These are phyloP conservation scores for Entonaema liquescens DNA, from an alignment of 495 filamentous ascomycete species.

Conservation along the genomic window DNA sequence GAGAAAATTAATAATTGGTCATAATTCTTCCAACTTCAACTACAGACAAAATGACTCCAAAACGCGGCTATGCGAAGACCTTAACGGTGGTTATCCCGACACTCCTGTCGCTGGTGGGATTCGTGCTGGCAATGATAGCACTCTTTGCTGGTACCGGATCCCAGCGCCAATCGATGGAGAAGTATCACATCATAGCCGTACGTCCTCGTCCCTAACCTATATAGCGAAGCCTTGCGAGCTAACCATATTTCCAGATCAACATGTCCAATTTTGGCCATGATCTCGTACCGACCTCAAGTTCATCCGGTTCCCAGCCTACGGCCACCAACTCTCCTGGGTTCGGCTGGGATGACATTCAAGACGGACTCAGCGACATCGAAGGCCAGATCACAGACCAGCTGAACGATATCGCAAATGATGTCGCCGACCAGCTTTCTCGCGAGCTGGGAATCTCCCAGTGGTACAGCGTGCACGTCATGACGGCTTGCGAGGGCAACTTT, in stretches of 20 bases:
- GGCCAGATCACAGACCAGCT: slow-evolving; percentile 49
- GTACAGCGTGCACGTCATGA: slow-evolving; percentile 76
- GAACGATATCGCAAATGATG: slow-evolving; percentile 50
- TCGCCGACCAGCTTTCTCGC: slow-evolving; percentile 55
- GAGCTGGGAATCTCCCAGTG: slow-evolving; percentile 71
- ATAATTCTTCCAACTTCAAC: background rate
- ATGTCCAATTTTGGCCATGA: slow-evolving; percentile 67
- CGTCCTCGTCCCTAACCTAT: slow-evolving; percentile 34
- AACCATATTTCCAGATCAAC: slow-evolving; percentile 61
- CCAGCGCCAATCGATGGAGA: slow-evolving; percentile 58
- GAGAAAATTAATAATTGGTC: background rate
- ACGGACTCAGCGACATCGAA: slow-evolving; percentile 40
- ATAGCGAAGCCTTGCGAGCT: slow-evolving; percentile 14
- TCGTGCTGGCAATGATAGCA: slow-evolving; percentile 73
- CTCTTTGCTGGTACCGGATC: slow-evolving; percentile 73
- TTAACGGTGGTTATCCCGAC: slow-evolving; percentile 53
- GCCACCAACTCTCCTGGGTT: slow-evolving; percentile 19
- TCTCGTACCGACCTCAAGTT: slow-evolving; percentile 48
- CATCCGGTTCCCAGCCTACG: slow-evolving; percentile 39
- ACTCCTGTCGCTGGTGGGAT: slow-evolving; percentile 63
- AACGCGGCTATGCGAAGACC: slow-evolving; percentile 35
- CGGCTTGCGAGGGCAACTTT: slow-evolving; percentile 72
- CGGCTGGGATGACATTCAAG: slow-evolving; percentile 33
- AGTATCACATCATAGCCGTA: slow-evolving; percentile 73
- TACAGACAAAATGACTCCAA: slow-evolving; percentile 31